Percentiles rank a stretch among this genome's conserved stretches.
phyloP scores from a whole-genome alignment of 441 rosid species.

The Populus trichocarpa region DNA sequence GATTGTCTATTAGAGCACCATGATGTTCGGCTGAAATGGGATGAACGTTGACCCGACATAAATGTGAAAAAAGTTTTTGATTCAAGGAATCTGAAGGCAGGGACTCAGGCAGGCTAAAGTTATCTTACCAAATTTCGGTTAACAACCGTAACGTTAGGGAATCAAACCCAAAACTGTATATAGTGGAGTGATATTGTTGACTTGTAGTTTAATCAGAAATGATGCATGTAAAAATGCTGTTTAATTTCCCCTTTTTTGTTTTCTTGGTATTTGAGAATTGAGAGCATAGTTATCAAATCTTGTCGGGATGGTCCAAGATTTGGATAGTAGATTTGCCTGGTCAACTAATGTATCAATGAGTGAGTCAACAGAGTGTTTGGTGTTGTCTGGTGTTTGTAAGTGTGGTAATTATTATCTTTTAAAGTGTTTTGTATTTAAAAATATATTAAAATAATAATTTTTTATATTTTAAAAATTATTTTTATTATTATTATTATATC shows the following conservation, averaged over 20 bases:
- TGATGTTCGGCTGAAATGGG: not conserved
- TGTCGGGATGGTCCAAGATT: not conserved
- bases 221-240: not conserved
- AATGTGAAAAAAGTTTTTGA: not conserved
- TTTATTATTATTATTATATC: too few relatives aligned
- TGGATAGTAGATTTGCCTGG: not conserved
- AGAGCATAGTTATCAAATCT: not conserved
- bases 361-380: too few relatives aligned
- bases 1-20: not conserved
- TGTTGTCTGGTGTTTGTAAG: too few relatives aligned
- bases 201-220: not conserved
- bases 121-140: conserved; percentile 17
- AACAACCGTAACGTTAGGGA: conserved; percentile 19
- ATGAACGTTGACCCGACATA: not conserved
- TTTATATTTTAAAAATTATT: too few relatives aligned
- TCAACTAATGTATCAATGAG: too few relatives aligned
- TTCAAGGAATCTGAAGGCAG: conserved; percentile 11
- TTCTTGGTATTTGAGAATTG: not conserved
- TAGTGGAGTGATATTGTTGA: conserved; percentile 4
- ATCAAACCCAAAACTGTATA: conserved; percentile 24
- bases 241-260: not conserved
- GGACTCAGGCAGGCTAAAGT: conserved; percentile 19
- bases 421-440: too few relatives aligned
- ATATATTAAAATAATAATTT: too few relatives aligned
- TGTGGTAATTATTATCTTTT: too few relatives aligned